These are phyloP conservation scores for Benincasa hispida DNA, from an alignment of 306 rosid species.

Conservation along the genomic window DNA sequence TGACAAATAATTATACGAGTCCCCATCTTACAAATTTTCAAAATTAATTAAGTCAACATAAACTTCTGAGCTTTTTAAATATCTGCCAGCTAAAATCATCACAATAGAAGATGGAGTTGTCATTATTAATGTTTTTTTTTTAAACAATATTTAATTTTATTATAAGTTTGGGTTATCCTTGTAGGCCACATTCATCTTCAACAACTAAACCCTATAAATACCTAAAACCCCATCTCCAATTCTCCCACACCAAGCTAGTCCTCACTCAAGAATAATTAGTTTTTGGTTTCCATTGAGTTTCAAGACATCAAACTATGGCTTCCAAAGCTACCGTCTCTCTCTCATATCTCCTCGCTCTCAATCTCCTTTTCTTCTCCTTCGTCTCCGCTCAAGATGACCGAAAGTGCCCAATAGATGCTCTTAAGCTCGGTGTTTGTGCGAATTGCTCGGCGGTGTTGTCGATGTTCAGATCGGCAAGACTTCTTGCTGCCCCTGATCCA, in stretches of 20 bases:
- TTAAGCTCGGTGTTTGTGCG: not conserved
- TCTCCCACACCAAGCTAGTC: not conserved
- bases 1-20: not conserved
- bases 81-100: not conserved
- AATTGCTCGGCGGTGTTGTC: not conserved
- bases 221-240: not conserved
- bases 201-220: not conserved
- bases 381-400: not conserved
- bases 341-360: not conserved
- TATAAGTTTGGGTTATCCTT: no score
- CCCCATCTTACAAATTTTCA: not conserved
- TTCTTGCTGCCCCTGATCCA: not conserved
- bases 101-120: not conserved
- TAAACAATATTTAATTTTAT: no score
- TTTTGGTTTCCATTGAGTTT: not conserved
- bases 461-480: not conserved
- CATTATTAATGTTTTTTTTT: not conserved
- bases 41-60: no score
- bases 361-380: not conserved
- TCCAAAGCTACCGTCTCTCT: slow-evolving; percentile 7
- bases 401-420: not conserved
- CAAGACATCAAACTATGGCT: not conserved
- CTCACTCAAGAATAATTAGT: no score
- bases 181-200: not conserved
- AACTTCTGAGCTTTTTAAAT: no score